These are phyloP conservation scores for Plantago coronopus DNA, from an alignment of 305 asterid species.

Conservation along the genomic window DNA sequence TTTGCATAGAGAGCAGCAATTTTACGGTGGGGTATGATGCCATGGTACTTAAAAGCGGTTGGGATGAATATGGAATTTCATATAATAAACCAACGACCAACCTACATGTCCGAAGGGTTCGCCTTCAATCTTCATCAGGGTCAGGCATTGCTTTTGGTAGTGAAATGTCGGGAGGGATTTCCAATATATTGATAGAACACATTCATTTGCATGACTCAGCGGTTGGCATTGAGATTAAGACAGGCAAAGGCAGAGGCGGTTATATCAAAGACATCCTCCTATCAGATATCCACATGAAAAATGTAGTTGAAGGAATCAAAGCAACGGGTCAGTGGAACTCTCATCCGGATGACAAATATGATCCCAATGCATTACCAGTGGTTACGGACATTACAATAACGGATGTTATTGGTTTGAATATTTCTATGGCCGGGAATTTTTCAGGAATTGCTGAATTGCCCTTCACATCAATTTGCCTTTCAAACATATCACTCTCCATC, in stretches of 20 bases:
- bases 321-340: conserved; percentile 62
- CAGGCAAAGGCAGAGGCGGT: conserved; percentile 81
- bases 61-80: conserved; percentile 94
- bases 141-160: conserved; percentile 82
- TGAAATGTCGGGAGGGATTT: conserved; percentile 98
- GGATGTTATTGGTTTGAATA: conserved; percentile 58
- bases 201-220: conserved; percentile 47
- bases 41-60: conserved; percentile 82
- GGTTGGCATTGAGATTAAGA: conserved; percentile 61
- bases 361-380: conserved; percentile 62
- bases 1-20: conserved; percentile 92
- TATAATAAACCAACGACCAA: conserved; percentile 51
- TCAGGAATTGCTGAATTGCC: conserved; percentile 71
- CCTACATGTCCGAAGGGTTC: conserved; percentile 56
- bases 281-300: conserved; percentile 49
- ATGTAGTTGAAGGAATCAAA: conserved; percentile 51
- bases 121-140: conserved; percentile 54
- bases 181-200: conserved; percentile 53
- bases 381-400: conserved; percentile 50
- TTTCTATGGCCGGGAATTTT: conserved; percentile 60
- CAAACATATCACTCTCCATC: conserved; percentile 50
- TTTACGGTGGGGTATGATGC: conserved; percentile 75
- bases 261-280: conserved; percentile 51
- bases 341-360: conserved; percentile 78
- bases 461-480: conserved; percentile 66